Evolutionary conservation across 2,329 filamentous ascomycete species (phyloP), one percentile per base, ranked within the genome.

Genomic region (Mollisiaceae sp.): DNA sequence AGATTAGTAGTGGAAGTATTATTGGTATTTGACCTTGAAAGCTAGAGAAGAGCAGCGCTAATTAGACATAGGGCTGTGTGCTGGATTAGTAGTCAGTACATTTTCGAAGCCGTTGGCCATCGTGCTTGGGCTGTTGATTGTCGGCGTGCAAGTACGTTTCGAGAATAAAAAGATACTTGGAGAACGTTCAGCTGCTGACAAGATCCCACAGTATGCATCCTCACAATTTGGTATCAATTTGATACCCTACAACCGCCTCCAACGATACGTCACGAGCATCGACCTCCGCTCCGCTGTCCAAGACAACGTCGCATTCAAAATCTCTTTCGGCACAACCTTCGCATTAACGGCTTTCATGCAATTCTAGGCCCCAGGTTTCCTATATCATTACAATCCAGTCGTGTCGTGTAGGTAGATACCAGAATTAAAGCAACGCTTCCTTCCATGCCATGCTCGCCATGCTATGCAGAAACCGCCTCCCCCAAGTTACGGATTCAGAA

Each of bases 51-150:
- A 20, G 15, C 32, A 57, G 15, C 38, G 24, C 36, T 36, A 35
- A 57, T 27, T 39, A 35, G 14, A 35, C 6, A 52, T 59, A 73
- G 73, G 71, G 22, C 36, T 74, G 36, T 72, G 72, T 64, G 67
- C 71, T 8, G 73, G 74, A 2, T 59, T 94, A 38, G 79, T 89
- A 0, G 82, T 93, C 32, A 87, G 88, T 65, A 80, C 90, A 18
- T 92, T 94, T 76, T 92, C 89, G 9, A 87, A 86, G 74, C 86
- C 89, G 1, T 79, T 94, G 57, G 89, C 90, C 1, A 73, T 93
- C 18, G 76, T 94, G 22, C 79, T 91, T 22, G 90, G 91, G 0
- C 73, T 92, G 14, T 77, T 88, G 11, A 84, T 91, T 27, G 80
- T 91, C 15, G 81, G 85, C 47, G 63, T 75, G 64, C 73, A 75